A percentile compares a stretch with the other conserved stretches of the same genome.
These are phyloP conservation scores for Hypoxylon lienhwacheense DNA, from an alignment of 495 filamentous ascomycete genomes.

Conservation along the genomic window DNA sequence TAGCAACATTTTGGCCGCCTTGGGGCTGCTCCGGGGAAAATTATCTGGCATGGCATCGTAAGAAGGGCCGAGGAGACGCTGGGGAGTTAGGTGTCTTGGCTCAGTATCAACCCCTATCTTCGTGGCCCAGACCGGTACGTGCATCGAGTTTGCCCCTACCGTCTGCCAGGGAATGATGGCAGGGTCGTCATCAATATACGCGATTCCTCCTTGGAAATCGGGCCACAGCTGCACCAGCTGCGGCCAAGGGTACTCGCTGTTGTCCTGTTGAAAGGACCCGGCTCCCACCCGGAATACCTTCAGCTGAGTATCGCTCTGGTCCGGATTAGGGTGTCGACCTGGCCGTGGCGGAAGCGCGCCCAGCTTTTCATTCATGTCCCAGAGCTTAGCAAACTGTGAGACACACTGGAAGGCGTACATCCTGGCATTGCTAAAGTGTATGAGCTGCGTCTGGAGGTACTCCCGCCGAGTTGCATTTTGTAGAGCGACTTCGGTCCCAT, in stretches of 20 bases:
- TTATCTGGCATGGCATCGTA: no score
- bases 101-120: no score
- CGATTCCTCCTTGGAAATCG: not conserved
- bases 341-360: slow-evolving; percentile 8
- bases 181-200: slow-evolving; percentile 4
- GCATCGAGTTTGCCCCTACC: not conserved
- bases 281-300: not conserved
- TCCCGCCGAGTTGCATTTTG: not conserved
- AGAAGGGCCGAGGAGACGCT: no score
- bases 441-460: not conserved
- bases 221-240: not conserved
- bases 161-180: not conserved
- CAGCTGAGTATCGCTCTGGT: not conserved
- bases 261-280: not conserved
- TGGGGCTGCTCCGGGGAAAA: no score
- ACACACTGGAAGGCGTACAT: not conserved
- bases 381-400: slow-evolving; percentile 16
- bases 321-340: not conserved
- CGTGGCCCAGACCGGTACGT: not conserved
- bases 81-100: no score
- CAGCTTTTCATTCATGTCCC: not conserved
- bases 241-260: slow-evolving; percentile 2
- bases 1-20: no score
- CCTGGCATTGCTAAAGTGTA: not conserved
- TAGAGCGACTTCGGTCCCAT: not conserved